Evolutionary conservation across 108 stramenopile genomes (phyloP), one percentile per base, ranked within the genome.

Genomic region (Cylindrotheca closterium): DNA sequence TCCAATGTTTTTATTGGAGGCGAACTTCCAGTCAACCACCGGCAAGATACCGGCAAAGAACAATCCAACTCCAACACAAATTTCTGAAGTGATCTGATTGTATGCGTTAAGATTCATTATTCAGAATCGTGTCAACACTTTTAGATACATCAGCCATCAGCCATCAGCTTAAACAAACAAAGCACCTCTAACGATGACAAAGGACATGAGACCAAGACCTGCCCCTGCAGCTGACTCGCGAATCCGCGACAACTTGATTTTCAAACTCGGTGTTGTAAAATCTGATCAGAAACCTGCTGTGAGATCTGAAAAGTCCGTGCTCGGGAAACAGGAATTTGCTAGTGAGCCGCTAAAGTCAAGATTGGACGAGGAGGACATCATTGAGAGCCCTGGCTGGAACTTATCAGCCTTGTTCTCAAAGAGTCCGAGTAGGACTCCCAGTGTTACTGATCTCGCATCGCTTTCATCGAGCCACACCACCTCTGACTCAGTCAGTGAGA

Each of bases 281-380:
- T 10, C 15, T 10, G 37, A 42, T 7, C 37, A 42, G 15, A 42
- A 7, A 15, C 7, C 7, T 42, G 10, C 10, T 10, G 63, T 53
- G 8, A 15, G 22, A 8, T 7, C 1, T 25, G 25, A 12, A 0
- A 19, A 33, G 10, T 54, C 63, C 7, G 21, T 64, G 21, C 52
- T 64, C 15, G 63, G 63, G 17, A 45, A 64, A 34, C 51, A 22
- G 0, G 23, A 31, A 26, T 18, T 32, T 8, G 25, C 25, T 21
- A 63, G 42, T 19, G 63, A 64, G 37, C 63, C 63, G 7, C 46
- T 64, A 27, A 64, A 64, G 63, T 49, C 17, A 18, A 29, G 33
- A 4, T 23, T 17, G 1, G 23, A 48, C 0, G 60, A 61, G 2
- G 51, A 64, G 1, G 33, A 31, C 4, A 21, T 23, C 0, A 51